phyloP scores from a whole-genome alignment of 371 early-diverging fungal species.

The Mortierella sp. region DNA sequence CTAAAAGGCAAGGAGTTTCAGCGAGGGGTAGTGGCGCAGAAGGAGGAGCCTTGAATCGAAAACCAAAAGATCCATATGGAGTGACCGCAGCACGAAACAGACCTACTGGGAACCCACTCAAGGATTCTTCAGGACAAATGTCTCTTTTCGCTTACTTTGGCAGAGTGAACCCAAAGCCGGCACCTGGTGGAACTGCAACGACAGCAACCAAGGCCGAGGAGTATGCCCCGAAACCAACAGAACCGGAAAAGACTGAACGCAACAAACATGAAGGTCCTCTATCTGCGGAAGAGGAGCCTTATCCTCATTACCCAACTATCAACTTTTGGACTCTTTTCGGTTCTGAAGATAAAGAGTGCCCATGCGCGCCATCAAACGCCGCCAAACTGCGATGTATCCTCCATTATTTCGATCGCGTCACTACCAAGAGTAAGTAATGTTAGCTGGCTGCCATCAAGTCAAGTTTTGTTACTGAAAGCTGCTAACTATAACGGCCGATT shows the following conservation, averaged over 20 bases:
- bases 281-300: neutral
- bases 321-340: conserved; percentile 59
- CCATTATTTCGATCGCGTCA: conserved; percentile 62
- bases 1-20: neutral
- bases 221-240: neutral
- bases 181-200: neutral
- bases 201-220: neutral
- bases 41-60: conserved; percentile 9
- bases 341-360: neutral
- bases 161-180: conserved; percentile 18
- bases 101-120: conserved; percentile 8
- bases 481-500: neutral
- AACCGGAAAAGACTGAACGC: neutral
- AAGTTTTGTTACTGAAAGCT: neutral
- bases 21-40: neutral
- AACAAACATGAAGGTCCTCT: neutral
- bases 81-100: neutral
- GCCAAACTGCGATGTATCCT: conserved; percentile 63
- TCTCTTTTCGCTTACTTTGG: conserved; percentile 47
- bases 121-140: conserved; percentile 32
- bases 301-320: conserved; percentile 57
- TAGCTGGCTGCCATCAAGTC: neutral
- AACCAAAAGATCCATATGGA: conserved; percentile 33
- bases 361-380: conserved; percentile 30
- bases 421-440: conserved; percentile 39